These are phyloP conservation scores for Carex myosuroides DNA, from an alignment of 176 grass and related monocot genomes.

Conservation along the genomic window DNA sequence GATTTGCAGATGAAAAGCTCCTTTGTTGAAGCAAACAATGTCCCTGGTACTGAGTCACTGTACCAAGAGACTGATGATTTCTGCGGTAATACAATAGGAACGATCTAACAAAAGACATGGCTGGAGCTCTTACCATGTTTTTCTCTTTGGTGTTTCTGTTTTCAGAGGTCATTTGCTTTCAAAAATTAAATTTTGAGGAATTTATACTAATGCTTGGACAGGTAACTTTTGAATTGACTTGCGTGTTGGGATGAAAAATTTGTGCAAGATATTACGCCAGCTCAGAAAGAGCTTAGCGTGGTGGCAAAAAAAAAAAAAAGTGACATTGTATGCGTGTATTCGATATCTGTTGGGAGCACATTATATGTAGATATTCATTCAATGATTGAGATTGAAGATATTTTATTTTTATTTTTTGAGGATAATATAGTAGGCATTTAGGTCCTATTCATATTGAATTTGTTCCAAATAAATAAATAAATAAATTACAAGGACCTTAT, in stretches of 20 bases:
- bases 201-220: neutral
- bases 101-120: constrained; percentile 15
- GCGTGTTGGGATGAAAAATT: constrained; percentile 17
- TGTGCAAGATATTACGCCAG: neutral
- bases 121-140: neutral
- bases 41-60: neutral
- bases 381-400: no score
- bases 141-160: neutral
- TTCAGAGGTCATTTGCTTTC: neutral
- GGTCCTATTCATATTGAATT: neutral
- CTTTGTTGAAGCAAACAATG: neutral
- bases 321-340: neutral
- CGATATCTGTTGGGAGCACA: neutral
- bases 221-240: constrained; percentile 9
- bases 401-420: no score
- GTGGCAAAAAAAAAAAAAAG: neutral
- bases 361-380: no score
- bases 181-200: neutral
- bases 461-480: neutral
- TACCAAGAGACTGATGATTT: neutral
- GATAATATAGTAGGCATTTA: neutral
- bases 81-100: constrained; percentile 15
- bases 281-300: constrained; percentile 1
- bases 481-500: neutral
- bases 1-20: constrained; percentile 3